These are phyloP conservation scores for Serendipita sp. DNA, from an alignment of 768 basidiomycete species.

Conservation along the genomic window DNA sequence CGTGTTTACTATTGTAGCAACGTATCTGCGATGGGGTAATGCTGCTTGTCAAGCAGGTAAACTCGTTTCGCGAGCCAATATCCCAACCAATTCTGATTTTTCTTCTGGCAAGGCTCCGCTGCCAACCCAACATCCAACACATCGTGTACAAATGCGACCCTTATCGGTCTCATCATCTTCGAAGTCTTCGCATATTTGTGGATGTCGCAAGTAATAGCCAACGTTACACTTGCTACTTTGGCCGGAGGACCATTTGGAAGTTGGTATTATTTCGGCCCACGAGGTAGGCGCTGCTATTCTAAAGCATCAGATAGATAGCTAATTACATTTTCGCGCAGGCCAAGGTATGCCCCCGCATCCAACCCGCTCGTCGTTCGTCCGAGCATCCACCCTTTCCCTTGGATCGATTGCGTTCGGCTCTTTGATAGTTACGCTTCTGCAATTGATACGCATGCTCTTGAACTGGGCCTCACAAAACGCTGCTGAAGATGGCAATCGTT, in stretches of 20 bases:
- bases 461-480: constrained; percentile 43
- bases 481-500: constrained; percentile 47
- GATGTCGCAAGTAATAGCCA: constrained; percentile 69
- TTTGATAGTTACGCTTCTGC: constrained; percentile 65
- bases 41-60: constrained; percentile 1
- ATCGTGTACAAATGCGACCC: constrained; percentile 54
- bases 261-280: constrained; percentile 77
- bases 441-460: constrained; percentile 46
- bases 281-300: constrained; percentile 29
- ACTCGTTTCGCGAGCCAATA: neutral
- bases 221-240: constrained; percentile 61
- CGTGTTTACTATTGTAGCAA: constrained; percentile 59
- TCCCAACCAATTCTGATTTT: neutral
- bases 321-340: constrained; percentile 26
- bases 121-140: constrained; percentile 23
- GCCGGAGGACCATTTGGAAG: constrained; percentile 63
- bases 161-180: constrained; percentile 63
- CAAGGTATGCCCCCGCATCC: constrained; percentile 30
- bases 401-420: constrained; percentile 78
- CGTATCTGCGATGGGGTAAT: constrained; percentile 24
- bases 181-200: constrained; percentile 72
- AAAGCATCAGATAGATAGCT: neutral
- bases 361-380: constrained; percentile 49
- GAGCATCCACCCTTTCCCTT: constrained; percentile 62
- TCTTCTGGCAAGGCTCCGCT: neutral